phyloP scores from a whole-genome alignment of 805 yeast species.

The Ogataea nakhonphanomensis region DNA sequence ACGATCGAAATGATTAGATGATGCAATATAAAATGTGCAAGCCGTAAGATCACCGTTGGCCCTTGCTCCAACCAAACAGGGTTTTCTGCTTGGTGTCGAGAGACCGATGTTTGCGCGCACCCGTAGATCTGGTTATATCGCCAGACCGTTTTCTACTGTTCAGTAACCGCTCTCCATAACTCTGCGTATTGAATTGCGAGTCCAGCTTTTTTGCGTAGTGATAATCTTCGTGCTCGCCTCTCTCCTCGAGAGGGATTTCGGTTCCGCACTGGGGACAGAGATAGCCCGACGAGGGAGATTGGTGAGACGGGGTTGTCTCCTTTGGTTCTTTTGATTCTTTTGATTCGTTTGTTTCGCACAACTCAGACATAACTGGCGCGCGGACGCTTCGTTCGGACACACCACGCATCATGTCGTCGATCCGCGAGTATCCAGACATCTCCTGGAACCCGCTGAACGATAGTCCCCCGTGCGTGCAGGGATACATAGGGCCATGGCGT shows the following conservation, averaged over 20 bases:
- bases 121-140: not conserved
- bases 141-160: conserved; percentile 4
- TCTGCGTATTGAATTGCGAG: conserved; percentile 15
- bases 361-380: no score
- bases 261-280: conserved; percentile 19
- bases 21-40: conserved; percentile 2
- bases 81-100: conserved; percentile 5
- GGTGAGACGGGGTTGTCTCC: no score
- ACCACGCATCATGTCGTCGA: conserved; percentile 6
- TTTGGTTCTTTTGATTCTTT: not conserved
- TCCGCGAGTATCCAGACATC: conserved; percentile 15
- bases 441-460: conserved; percentile 53
- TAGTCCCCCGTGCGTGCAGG: conserved; percentile 49
- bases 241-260: conserved; percentile 2
- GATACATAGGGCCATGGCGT: conserved; percentile 36
- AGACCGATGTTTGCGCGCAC: not conserved
- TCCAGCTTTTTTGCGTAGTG: conserved; percentile 28
- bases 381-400: not conserved
- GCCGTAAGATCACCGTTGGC: no score
- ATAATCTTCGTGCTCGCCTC: conserved; percentile 27
- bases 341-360: no score
- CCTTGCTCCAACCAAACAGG: conserved; percentile 4
- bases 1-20: conserved; percentile 2
- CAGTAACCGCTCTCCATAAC: conserved; percentile 18
- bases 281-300: not conserved